Evolutionary conservation across 495 filamentous ascomycete species (phyloP).

Genomic region (Penicillium angulare): DNA sequence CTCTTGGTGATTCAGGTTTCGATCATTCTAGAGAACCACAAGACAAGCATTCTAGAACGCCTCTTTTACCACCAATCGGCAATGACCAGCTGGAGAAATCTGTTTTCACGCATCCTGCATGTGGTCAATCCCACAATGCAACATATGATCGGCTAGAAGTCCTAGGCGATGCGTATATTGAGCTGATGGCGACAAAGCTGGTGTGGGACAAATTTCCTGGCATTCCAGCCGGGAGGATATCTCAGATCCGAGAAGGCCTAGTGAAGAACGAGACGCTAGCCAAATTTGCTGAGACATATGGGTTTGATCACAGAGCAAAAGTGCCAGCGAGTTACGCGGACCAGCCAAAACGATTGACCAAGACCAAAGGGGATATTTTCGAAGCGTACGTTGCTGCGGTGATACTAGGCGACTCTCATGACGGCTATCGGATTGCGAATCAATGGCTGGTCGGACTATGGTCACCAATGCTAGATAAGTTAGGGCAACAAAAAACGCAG

Average conservation of each 20-base stretch:
- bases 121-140: constrained; percentile 26
- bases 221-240: constrained; percentile 56
- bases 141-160: constrained; percentile 73
- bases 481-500: constrained; percentile 38
- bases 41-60: constrained; percentile 15
- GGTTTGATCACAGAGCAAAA: constrained; percentile 58
- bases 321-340: constrained; percentile 44
- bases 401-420: constrained; percentile 58
- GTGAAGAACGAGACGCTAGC: constrained; percentile 78
- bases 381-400: constrained; percentile 84
- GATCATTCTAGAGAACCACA: not conserved
- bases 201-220: constrained; percentile 62
- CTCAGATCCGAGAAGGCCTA: constrained; percentile 64
- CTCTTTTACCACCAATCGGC: constrained; percentile 57
- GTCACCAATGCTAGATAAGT: constrained; percentile 43
- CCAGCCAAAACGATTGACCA: constrained; percentile 54
- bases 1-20: not conserved
- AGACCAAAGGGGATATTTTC: constrained; percentile 79
- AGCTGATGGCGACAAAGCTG: constrained; percentile 63
- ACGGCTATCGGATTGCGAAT: constrained; percentile 58
- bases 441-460: constrained; percentile 72
- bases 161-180: constrained; percentile 73
- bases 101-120: constrained; percentile 66
- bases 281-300: constrained; percentile 62
- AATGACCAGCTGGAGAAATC: constrained; percentile 56